phyloP scores from a whole-genome alignment of 2,329 filamentous ascomycete species.

The Colletotrichum sp. region DNA sequence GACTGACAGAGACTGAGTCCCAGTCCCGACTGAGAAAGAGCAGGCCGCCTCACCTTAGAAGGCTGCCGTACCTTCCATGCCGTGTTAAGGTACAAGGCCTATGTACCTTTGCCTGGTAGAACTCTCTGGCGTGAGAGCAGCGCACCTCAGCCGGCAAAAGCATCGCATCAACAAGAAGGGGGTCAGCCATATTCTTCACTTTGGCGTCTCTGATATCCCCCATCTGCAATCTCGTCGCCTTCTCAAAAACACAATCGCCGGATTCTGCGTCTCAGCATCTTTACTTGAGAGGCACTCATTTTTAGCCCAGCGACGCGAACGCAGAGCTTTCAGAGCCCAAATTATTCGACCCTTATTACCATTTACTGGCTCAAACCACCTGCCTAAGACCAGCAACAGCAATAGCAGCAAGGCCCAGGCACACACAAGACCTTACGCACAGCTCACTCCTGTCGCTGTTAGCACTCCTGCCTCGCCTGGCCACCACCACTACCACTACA shows the following conservation, averaged over 20 bases:
- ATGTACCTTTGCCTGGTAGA: not conserved
- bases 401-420: not conserved
- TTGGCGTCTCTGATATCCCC: constrained; percentile 7
- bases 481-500: not conserved
- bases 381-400: not conserved
- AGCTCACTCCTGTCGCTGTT: not conserved
- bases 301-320: not conserved
- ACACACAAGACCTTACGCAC: not conserved
- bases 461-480: not conserved
- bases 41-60: not conserved
- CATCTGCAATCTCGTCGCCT: not conserved
- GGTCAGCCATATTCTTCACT: not conserved
- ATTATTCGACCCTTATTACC: not conserved
- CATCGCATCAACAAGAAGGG: constrained; percentile 19
- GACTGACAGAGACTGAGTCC: not conserved
- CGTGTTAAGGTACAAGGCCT: not conserved
- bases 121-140: not conserved
- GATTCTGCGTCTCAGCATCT: not conserved
- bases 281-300: not conserved
- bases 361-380: not conserved
- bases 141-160: not conserved
- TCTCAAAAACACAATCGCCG: constrained; percentile 2
- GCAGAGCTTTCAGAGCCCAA: not conserved
- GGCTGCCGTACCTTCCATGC: not conserved
- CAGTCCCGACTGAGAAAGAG: not conserved